These are phyloP conservation scores for Monilinia polystroma DNA, from an alignment of 2,329 filamentous ascomycete genomes.

Conservation along the genomic window DNA sequence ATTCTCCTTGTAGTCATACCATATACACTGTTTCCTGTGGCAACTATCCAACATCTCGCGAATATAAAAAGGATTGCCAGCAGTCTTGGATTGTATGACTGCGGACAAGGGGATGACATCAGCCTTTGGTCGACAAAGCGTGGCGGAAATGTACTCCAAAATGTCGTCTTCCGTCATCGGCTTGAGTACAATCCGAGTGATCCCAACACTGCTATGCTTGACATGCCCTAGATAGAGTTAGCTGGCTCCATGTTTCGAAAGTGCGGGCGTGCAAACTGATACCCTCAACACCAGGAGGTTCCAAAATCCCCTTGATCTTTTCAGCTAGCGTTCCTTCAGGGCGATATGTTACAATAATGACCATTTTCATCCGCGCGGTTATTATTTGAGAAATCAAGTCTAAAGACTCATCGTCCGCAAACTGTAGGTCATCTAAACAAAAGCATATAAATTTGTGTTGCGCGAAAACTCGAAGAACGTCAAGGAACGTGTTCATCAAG, in stretches of 20 bases:
- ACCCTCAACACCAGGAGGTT: constrained; percentile 56
- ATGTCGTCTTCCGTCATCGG: constrained; percentile 79
- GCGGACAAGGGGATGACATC: constrained; percentile 76
- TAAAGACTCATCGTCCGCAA: constrained; percentile 82
- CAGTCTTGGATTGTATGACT: constrained; percentile 72
- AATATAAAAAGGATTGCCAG: constrained; percentile 84
- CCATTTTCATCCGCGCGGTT: constrained; percentile 73
- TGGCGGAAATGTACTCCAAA: constrained; percentile 76
- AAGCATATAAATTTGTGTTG: constrained; percentile 85
- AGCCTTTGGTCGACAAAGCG: constrained; percentile 70
- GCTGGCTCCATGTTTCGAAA: constrained; percentile 24
- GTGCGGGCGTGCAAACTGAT: constrained; percentile 37
- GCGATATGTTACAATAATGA: constrained; percentile 68
- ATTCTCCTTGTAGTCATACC: constrained; percentile 82
- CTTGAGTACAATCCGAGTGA: constrained; percentile 69
- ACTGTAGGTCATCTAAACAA: constrained; percentile 76
- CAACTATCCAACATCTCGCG: constrained; percentile 86
- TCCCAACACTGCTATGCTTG: constrained; percentile 49
- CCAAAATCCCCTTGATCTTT: constrained; percentile 54
- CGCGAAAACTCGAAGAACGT: constrained; percentile 79
- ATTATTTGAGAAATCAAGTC: constrained; percentile 83
- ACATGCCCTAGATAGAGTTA: constrained; percentile 37
- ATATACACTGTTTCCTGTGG: constrained; percentile 82
- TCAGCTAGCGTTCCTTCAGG: constrained; percentile 63
- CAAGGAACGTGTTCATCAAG: constrained; percentile 83